Base-by-base conservation (phyloP, 257 asterid species). In the Salvia hispanica region DNA sequence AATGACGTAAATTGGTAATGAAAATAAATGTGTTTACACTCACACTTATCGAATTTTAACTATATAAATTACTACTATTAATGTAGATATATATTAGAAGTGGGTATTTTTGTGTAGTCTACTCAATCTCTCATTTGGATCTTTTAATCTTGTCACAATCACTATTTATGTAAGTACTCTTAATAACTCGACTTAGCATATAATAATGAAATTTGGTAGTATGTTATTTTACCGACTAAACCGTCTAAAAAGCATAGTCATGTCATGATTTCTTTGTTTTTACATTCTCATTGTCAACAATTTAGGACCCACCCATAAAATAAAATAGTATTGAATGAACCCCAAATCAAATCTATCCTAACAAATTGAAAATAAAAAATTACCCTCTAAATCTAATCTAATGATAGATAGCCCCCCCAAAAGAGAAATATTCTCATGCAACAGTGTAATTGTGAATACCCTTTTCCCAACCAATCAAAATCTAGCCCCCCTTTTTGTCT, bases 401-500 rank as follows among this genome's bases (percentile, higher is more conserved):
- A 55, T 48, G 28, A 59, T 66, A 72, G 46, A 54, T 25, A 25
- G 31, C 31, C 31, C 31, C 31, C 31, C 31, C 31, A 25, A 25
- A 25, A 25, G 31, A 57, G 52, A 36, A 56, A 11, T 16, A 64
- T 46, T 62, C 36, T 21, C 10, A 37, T 51, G 33, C 57, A 70
- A 25, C 3, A 65, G 31, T 25, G 31, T 25, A 25, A 42, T 42
- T 62, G 65, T 78, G 75, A 67, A 52, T 25, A 25, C 31, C 31
- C 31, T 25, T 25, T 25, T 25, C 3, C 31, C 31, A 25, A 25
- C 31, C 56, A 31, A 71, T 64, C 80, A 73, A 68, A 72, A 68
- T 58, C 74, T 54, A 78, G 74, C 71, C 60, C 34, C 67, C 50
- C 15, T 11, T 71, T 79, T 79, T 75, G 78, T 25, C 31, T 25